phyloP scores from a whole-genome alignment of 2,329 filamentous ascomycete species.

The Scorias spongiosa region DNA sequence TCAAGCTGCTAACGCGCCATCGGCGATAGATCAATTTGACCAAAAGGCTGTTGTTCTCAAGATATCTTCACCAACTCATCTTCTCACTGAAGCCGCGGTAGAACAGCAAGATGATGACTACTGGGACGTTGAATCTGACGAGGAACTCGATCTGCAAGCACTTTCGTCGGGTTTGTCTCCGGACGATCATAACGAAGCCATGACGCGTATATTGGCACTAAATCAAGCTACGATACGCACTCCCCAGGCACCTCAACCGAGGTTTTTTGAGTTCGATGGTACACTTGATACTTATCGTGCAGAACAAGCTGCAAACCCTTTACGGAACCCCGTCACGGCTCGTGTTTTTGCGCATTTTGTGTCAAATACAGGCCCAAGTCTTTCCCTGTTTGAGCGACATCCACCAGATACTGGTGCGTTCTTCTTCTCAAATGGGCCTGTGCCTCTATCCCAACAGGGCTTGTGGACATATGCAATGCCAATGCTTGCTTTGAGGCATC shows the following conservation, averaged over 20 bases:
- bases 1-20: too few species aligned
- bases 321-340: conserved; percentile 66
- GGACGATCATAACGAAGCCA: conserved; percentile 9
- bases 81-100: conserved; percentile 24
- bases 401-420: conserved; percentile 52
- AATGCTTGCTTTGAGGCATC: conserved; percentile 65
- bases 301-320: conserved; percentile 41
- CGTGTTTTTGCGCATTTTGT: conserved; percentile 86
- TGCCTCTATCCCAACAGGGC: conserved; percentile 46
- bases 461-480: conserved; percentile 65
- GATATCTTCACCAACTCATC: conserved; percentile 9
- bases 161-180: conserved; percentile 5
- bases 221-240: conserved; percentile 15
- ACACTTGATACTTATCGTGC: conserved; percentile 30
- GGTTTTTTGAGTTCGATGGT: conserved; percentile 32
- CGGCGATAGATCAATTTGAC: not conserved
- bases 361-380: conserved; percentile 67
- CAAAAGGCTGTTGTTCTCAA: not conserved
- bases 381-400: conserved; percentile 79
- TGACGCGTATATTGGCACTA: conserved; percentile 13
- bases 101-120: conserved; percentile 35
- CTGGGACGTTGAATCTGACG: conserved; percentile 33
- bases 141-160: conserved; percentile 23
- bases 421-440: conserved; percentile 45
- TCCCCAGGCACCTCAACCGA: conserved; percentile 24